Conservation (phyloP, 2,329 filamentous ascomycete genomes). For the Mycosphaerelloides madeirae region DNA sequence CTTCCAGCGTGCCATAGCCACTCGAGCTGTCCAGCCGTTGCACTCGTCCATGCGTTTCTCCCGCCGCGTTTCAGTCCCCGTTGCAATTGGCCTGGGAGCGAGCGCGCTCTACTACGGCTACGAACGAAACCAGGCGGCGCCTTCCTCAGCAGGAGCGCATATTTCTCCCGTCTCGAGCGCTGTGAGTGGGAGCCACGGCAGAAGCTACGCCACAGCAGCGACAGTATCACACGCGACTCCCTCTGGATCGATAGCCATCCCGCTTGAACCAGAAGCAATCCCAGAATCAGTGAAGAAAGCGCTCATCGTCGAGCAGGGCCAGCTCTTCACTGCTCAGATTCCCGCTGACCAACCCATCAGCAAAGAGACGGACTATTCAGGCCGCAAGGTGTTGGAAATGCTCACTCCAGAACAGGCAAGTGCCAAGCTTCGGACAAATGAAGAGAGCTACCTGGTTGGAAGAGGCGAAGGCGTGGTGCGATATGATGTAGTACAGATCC, state of each 20-base stretch:
- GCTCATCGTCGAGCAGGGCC: conserved; percentile 82
- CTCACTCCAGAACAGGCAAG: conserved; percentile 91
- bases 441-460: conserved; percentile 87
- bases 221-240: conserved; percentile 17
- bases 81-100: conserved; percentile 64
- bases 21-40: conserved; percentile 43
- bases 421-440: conserved; percentile 78
- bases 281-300: conserved; percentile 59
- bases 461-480: conserved; percentile 85
- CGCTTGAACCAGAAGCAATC: conserved; percentile 32
- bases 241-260: conserved; percentile 10
- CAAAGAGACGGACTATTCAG: conserved; percentile 80
- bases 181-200: conserved; percentile 26
- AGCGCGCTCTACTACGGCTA: conserved; percentile 73
- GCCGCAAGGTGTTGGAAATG: conserved; percentile 89
- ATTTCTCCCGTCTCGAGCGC: conserved; percentile 14
- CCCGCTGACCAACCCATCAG: conserved; percentile 80
- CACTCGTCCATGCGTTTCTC: conserved; percentile 68
- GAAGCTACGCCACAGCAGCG: conserved; percentile 29
- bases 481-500: conserved; percentile 90
- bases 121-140: conserved; percentile 30
- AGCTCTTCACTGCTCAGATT: conserved; percentile 82
- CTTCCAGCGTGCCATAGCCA: conserved; percentile 43
- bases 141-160: conserved; percentile 10
- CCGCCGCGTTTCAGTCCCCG: conserved; percentile 61